A percentile compares a stretch with the other conserved stretches of the same genome.
Evolutionary conservation across 148 eudicot genomes (phyloP).

Genomic region (Pouteria glomerata): DNA sequence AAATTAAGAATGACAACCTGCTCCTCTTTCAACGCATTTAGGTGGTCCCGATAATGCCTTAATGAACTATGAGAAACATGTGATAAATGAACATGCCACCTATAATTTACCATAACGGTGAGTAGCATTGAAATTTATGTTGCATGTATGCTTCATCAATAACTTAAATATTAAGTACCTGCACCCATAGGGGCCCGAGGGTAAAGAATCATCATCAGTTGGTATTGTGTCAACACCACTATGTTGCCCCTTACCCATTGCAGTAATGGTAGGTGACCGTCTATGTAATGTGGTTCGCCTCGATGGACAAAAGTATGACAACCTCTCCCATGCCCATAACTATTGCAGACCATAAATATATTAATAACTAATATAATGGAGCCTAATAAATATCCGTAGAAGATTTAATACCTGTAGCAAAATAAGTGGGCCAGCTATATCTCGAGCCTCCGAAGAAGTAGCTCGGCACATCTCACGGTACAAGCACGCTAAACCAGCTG

Average conservation of each 20-base stretch:
- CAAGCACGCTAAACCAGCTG: neutral
- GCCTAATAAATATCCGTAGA: neutral
- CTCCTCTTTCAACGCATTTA: neutral
- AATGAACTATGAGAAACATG: neutral
- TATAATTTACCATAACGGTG: too few species aligned
- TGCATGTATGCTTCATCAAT: too few species aligned
- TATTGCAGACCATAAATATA: neutral
- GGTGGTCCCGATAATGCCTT: neutral
- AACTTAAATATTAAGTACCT: neutral
- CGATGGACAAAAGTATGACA: neutral
- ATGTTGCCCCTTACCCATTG: neutral
- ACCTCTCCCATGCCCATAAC: neutral
- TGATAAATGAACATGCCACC: neutral
- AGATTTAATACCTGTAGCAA: neutral
- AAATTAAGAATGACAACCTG: neutral
- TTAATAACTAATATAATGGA: too few species aligned
- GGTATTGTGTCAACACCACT: neutral
- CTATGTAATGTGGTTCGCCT: neutral
- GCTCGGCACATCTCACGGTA: neutral
- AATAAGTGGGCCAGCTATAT: neutral
- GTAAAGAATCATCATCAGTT: neutral
- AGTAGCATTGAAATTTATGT: neutral
- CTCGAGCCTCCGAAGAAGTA: neutral
- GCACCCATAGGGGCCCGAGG: neutral
- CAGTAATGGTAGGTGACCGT: neutral